Conservation (phyloP, 306 rosid species). For the Oxytropis ochrocephala region DNA sequence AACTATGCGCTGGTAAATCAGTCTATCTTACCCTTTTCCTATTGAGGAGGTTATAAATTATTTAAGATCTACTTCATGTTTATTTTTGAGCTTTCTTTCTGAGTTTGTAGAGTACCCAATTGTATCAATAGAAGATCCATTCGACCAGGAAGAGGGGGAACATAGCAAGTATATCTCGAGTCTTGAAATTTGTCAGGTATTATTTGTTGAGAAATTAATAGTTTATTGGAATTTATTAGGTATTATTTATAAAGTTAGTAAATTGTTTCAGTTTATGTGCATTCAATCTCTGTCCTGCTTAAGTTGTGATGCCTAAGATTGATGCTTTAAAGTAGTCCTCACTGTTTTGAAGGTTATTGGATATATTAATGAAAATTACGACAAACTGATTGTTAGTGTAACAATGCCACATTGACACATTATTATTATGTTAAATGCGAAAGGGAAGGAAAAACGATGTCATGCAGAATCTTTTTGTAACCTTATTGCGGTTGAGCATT, state of each 20-base stretch:
- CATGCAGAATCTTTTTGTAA: neutral
- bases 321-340: neutral
- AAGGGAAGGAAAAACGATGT: neutral
- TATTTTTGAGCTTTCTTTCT: slow-evolving; percentile 11
- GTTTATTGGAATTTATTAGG: slow-evolving; percentile 69
- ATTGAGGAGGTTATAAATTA: neutral
- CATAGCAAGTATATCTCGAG: slow-evolving; percentile 56
- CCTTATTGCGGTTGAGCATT: neutral
- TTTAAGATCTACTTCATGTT: slow-evolving; percentile 10
- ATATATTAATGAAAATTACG: neutral
- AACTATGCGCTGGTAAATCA: slow-evolving; percentile 62
- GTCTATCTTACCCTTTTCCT: slow-evolving; percentile 4
- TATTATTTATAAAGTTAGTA: slow-evolving; percentile 21
- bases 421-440: neutral
- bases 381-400: neutral
- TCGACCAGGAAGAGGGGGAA: slow-evolving; percentile 98
- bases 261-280: too few relatives aligned
- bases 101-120: slow-evolving; percentile 61
- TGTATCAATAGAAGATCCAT: slow-evolving; percentile 91
- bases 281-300: too few relatives aligned
- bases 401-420: neutral
- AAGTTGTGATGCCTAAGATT: slow-evolving; percentile 1
- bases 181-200: slow-evolving; percentile 86
- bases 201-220: slow-evolving; percentile 20
- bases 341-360: neutral